These are phyloP conservation scores for Venturia effusa DNA, from an alignment of 2,329 filamentous ascomycete species.

Conservation along the genomic window DNA sequence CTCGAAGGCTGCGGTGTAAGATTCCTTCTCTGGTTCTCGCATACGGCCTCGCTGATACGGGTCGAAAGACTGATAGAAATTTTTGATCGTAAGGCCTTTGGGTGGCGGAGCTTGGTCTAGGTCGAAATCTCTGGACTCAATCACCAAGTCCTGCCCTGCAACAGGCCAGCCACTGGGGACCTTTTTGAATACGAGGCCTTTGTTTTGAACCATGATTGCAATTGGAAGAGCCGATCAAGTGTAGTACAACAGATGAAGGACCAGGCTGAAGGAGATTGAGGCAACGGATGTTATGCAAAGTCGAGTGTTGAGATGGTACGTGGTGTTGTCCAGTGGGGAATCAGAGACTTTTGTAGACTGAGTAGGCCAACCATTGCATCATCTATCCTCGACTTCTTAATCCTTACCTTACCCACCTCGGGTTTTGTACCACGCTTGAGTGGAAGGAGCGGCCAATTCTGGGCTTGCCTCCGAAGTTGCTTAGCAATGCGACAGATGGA, in stretches of 20 bases:
- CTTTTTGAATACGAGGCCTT: conserved; percentile 63
- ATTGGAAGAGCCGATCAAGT: neutral
- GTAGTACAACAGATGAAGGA: neutral
- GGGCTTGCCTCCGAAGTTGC: neutral
- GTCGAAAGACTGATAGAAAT: conserved; percentile 67
- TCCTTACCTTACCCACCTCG: neutral
- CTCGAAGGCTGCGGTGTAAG: conserved; percentile 54
- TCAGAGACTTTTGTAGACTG: neutral
- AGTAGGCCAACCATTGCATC: conserved; percentile 1
- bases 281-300: neutral
- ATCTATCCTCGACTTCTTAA: neutral
- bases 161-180: conserved; percentile 55
- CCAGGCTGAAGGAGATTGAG: neutral
- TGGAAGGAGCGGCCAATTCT: neutral
- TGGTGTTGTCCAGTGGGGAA: neutral
- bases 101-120: conserved; percentile 46
- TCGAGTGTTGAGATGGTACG: neutral
- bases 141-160: conserved; percentile 55
- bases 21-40: conserved; percentile 53
- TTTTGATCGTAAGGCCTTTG: conserved; percentile 59
- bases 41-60: conserved; percentile 77
- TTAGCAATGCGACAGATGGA: neutral
- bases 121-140: conserved; percentile 62
- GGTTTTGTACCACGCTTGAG: neutral
- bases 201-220: conserved; percentile 51